Evolutionary conservation across 179 eudicot genomes (phyloP).

Genomic region (Carnegiea gigantea): DNA sequence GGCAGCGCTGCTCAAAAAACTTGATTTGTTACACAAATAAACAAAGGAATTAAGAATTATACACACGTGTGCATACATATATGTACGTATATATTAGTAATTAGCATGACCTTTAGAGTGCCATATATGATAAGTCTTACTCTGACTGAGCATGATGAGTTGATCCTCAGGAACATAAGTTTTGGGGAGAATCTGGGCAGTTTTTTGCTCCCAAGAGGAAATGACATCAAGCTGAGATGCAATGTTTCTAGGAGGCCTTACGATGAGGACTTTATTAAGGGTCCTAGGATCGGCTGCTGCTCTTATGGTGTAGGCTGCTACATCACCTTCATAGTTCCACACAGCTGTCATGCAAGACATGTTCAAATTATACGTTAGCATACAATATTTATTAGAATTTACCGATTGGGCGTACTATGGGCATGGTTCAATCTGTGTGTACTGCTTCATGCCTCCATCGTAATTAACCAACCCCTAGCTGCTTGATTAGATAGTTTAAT

Average conservation of each 20-base stretch:
- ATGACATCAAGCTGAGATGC: conserved; percentile 24
- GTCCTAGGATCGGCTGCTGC: conserved; percentile 21
- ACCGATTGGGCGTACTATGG: no score
- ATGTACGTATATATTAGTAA: no score
- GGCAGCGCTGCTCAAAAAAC: background rate
- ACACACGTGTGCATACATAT: no score
- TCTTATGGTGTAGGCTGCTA: conserved; percentile 19
- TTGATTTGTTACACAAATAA: no score
- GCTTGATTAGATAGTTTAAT: no score
- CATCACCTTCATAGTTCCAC: conserved; percentile 24
- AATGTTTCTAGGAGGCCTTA: conserved; percentile 16
- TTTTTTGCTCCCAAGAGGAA: conserved; percentile 24
- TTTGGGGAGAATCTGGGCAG: background rate
- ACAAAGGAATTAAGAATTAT: background rate
- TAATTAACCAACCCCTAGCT: no score
- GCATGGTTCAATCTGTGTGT: no score
- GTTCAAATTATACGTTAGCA: no score
- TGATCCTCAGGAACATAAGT: conserved; percentile 10
- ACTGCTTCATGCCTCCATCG: no score
- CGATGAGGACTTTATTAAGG: conserved; percentile 12
- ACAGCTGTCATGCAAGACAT: background rate
- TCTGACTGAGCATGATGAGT: conserved; percentile 12
- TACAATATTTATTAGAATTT: no score
- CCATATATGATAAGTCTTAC: background rate
- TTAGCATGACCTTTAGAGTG: no score